phyloP scores from a whole-genome alignment of 495 filamentous ascomycete species.

The Lasiosphaeria ovina region DNA sequence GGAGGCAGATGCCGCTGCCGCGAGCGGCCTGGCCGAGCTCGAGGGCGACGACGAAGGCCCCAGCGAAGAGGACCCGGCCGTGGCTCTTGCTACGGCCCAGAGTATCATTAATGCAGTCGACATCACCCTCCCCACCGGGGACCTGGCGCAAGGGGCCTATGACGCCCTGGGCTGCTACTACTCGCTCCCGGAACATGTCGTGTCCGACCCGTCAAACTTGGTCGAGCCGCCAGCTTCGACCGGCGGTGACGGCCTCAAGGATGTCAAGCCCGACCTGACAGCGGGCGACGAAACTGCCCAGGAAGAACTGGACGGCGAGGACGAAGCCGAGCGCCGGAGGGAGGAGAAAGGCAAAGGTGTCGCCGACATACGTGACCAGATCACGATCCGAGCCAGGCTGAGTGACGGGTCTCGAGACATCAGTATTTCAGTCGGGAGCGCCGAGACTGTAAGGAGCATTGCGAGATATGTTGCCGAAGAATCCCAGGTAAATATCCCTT shows the following conservation, averaged over 20 bases:
- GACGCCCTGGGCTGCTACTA: constrained; percentile 77
- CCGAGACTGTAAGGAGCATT: constrained; percentile 61
- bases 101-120: constrained; percentile 72
- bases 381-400: constrained; percentile 63
- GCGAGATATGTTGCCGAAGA: constrained; percentile 62
- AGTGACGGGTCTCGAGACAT: constrained; percentile 72
- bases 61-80: constrained; percentile 29
- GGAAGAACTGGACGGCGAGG: constrained; percentile 42
- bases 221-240: constrained; percentile 36
- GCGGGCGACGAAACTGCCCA: constrained; percentile 45
- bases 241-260: constrained; percentile 33
- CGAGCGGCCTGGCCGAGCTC: constrained; percentile 18
- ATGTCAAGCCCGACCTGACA: constrained; percentile 45
- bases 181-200: constrained; percentile 69
- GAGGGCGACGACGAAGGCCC: constrained; percentile 26
- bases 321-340: constrained; percentile 56
- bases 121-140: constrained; percentile 73
- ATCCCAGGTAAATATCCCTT: constrained; percentile 53
- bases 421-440: constrained; percentile 55
- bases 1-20: constrained; percentile 30
- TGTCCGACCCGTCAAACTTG: constrained; percentile 72
- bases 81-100: constrained; percentile 69
- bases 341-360: constrained; percentile 65
- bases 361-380: constrained; percentile 47
- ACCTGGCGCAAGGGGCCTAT: constrained; percentile 72